phyloP scores from a whole-genome alignment of 2,329 filamentous ascomycete genomes.

The Talaromyces islandicus region DNA sequence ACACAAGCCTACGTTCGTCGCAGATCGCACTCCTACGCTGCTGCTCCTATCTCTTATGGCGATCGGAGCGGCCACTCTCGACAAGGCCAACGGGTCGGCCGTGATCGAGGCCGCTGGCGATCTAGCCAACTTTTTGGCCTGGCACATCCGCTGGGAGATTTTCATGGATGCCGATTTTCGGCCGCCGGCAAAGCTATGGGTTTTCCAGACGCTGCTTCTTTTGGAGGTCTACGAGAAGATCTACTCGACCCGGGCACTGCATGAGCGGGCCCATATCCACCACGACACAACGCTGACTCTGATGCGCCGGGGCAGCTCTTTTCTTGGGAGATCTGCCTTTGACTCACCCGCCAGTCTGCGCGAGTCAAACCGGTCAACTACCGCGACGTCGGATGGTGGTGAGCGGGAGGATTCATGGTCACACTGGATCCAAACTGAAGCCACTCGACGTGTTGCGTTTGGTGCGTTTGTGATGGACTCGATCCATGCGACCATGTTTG shows the following conservation, averaged over 20 bases:
- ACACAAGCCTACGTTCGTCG: slow-evolving; percentile 87
- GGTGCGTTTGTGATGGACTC: slow-evolving; percentile 93
- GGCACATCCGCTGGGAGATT: slow-evolving; percentile 92
- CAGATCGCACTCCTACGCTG: slow-evolving; percentile 78
- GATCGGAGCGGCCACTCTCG: slow-evolving; percentile 83
- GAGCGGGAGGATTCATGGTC: slow-evolving; percentile 90
- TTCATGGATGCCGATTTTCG: slow-evolving; percentile 88
- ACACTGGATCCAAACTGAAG: slow-evolving; percentile 91
- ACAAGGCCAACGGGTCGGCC: slow-evolving; percentile 70
- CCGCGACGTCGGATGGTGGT: slow-evolving; percentile 54
- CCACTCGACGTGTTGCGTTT: slow-evolving; percentile 83
- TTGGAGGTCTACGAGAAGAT: slow-evolving; percentile 96
- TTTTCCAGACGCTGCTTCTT: slow-evolving; percentile 84
- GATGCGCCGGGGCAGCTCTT: slow-evolving; percentile 86
- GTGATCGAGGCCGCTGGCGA: slow-evolving; percentile 72
- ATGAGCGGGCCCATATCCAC: slow-evolving; percentile 93
- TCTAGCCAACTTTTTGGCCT: slow-evolving; percentile 82
- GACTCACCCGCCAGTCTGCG: slow-evolving; percentile 75
- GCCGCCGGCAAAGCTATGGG: slow-evolving; percentile 90
- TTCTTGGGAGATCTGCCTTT: slow-evolving; percentile 77
- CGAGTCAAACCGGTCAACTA: slow-evolving; percentile 46
- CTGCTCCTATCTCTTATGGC: slow-evolving; percentile 84
- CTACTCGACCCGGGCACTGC: slow-evolving; percentile 85
- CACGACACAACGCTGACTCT: slow-evolving; percentile 92
- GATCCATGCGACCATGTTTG: slow-evolving; percentile 96